Percentiles rank a stretch among this genome's conserved stretches.
Evolutionary conservation across 306 rosid genomes (phyloP).

Genomic region (Crataegus laevigata): DNA sequence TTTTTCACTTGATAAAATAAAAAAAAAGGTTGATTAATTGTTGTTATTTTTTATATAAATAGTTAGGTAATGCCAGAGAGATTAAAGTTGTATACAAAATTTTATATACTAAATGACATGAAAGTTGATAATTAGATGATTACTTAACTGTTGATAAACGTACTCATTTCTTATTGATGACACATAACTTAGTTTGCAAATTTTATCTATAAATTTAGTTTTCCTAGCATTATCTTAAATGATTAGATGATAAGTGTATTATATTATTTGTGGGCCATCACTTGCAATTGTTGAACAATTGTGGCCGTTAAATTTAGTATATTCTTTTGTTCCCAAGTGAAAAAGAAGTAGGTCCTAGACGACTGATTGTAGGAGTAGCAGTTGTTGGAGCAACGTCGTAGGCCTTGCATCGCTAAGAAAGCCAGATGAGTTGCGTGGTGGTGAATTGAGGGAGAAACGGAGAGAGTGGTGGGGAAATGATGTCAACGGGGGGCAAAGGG

Average conservation of each 20-base stretch:
- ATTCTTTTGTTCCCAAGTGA: not conserved
- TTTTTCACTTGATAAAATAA: not conserved
- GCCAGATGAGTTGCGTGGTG: not conserved
- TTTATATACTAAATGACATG: too few relatives aligned
- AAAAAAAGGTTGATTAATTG: not conserved
- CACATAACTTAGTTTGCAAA: too few relatives aligned
- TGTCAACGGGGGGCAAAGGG: constrained; percentile 31
- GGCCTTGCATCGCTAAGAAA: constrained; percentile 60
- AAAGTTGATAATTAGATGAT: too few relatives aligned
- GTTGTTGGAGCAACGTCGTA: constrained; percentile 36
- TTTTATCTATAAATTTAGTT: too few relatives aligned
- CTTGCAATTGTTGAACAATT: constrained; percentile 13
- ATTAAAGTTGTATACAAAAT: too few relatives aligned
- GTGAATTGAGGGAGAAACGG: not conserved
- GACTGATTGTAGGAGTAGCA: not conserved
- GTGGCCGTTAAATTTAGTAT: constrained; percentile 13
- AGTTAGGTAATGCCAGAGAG: too few relatives aligned
- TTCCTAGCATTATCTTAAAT: not conserved
- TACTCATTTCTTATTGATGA: too few relatives aligned
- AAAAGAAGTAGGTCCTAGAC: not conserved
- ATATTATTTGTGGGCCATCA: not conserved
- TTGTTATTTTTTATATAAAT: not conserved
- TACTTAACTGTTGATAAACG: too few relatives aligned
- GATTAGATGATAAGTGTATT: not conserved
- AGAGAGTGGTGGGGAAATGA: not conserved